Conservation (phyloP, 148 eudicot species). For the Diospyros lotus region DNA sequence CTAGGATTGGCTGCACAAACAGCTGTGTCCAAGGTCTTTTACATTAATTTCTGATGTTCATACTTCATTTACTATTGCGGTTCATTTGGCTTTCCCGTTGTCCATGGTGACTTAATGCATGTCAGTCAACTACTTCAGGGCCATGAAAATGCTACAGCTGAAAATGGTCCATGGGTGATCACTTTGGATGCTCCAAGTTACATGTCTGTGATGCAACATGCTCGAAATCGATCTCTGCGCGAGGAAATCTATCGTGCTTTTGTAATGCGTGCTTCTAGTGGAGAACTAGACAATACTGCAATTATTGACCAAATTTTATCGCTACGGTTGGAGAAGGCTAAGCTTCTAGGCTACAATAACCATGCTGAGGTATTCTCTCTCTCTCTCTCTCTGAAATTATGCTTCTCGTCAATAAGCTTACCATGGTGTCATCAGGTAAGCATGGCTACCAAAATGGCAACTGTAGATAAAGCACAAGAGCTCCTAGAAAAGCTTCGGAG, state of each 20-base stretch:
- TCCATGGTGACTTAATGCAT: slow-evolving; percentile 10
- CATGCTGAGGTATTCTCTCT: slow-evolving; percentile 74
- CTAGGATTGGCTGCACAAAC: slow-evolving; percentile 95
- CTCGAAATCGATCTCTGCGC: slow-evolving; percentile 70
- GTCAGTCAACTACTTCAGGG: slow-evolving; percentile 45
- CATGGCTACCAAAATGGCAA: slow-evolving; percentile 99
- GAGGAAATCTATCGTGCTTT: slow-evolving; percentile 94
- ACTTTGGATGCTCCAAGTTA: slow-evolving; percentile 93
- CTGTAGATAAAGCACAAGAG: slow-evolving; percentile 84
- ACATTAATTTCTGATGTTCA: not conserved
- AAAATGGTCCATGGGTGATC: slow-evolving; percentile 93
- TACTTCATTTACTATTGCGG: not conserved
- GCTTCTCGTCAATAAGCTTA: slow-evolving; percentile 14
- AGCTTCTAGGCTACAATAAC: slow-evolving; percentile 87
- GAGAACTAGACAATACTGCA: slow-evolving; percentile 82
- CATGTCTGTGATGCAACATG: slow-evolving; percentile 94
- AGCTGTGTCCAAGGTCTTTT: slow-evolving; percentile 77
- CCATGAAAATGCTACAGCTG: slow-evolving; percentile 89
- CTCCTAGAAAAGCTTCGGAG: slow-evolving; percentile 87
- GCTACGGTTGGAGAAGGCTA: slow-evolving; percentile 85
- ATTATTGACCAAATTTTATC: slow-evolving; percentile 81
- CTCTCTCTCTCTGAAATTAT: not conserved
- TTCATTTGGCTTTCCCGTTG: slow-evolving; percentile 8
- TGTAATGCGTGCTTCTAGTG: slow-evolving; percentile 91
- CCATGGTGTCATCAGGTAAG: slow-evolving; percentile 60